phyloP scores from a whole-genome alignment of 352 stramenopile species.

The Globisporangium perplexum region DNA sequence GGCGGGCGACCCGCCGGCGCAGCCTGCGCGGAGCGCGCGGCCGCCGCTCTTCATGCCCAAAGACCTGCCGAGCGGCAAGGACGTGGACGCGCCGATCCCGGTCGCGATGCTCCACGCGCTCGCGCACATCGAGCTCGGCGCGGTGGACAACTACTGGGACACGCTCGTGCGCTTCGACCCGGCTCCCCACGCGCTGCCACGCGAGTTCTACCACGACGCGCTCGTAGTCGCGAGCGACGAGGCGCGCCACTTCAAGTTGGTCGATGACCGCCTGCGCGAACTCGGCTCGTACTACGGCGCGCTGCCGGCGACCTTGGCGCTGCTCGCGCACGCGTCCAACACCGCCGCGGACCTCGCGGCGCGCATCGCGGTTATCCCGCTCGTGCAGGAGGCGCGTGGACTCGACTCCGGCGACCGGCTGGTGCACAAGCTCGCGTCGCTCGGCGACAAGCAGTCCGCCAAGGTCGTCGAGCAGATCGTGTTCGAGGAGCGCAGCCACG shows the following conservation, averaged over 20 bases:
- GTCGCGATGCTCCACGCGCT: conserved; percentile 78
- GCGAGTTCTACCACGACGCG: conserved; percentile 73
- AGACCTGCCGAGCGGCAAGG: conserved; percentile 64
- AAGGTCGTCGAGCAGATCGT: conserved; percentile 74
- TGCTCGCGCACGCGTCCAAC: conserved; percentile 73
- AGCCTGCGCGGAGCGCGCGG: conserved; percentile 38
- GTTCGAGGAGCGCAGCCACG: conserved; percentile 70
- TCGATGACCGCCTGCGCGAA: conserved; percentile 54
- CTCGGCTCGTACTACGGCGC: conserved; percentile 62
- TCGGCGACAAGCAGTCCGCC: conserved; percentile 62
- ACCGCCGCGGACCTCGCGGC: conserved; percentile 58
- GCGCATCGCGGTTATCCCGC: conserved; percentile 69
- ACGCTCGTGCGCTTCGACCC: conserved; percentile 80
- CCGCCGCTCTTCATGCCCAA: conserved; percentile 62
- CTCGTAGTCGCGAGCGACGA: conserved; percentile 66
- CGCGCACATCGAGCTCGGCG: conserved; percentile 83
- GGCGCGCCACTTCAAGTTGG: conserved; percentile 73
- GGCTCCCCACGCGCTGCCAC: conserved; percentile 29
- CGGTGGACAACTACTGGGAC: conserved; percentile 88
- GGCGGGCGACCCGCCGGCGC: conserved; percentile 25
- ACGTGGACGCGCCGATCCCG: conserved; percentile 52
- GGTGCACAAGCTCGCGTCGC: conserved; percentile 65
- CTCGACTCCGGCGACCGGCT: conserved; percentile 73
- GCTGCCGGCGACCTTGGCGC: conserved; percentile 54
- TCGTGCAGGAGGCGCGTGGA: conserved; percentile 76